Conservation (phyloP, 1,139 yeast species). For the Oligophagozyma castellii region DNA sequence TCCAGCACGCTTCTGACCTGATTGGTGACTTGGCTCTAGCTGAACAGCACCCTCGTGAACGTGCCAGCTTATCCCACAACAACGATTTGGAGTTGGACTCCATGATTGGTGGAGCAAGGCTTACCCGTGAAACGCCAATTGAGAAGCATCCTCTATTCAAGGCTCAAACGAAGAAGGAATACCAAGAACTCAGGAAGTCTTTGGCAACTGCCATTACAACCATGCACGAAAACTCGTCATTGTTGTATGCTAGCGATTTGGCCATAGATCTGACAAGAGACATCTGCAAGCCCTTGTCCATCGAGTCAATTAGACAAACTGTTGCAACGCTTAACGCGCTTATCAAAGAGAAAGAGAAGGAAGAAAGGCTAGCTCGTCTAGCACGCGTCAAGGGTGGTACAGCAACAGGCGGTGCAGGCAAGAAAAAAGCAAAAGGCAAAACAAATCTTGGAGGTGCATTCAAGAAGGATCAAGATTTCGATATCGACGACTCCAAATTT, state of each 20-base stretch:
- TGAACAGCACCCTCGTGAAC: slow-evolving; percentile 60
- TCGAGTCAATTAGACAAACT: slow-evolving; percentile 77
- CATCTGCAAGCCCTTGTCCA: slow-evolving; percentile 61
- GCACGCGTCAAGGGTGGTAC: slow-evolving; percentile 66
- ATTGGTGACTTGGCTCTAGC: slow-evolving; percentile 76
- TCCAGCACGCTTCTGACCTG: slow-evolving; percentile 84
- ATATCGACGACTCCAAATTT: slow-evolving; percentile 40
- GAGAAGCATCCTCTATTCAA: slow-evolving; percentile 66
- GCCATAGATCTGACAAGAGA: slow-evolving; percentile 83
- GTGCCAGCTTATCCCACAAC: slow-evolving; percentile 37
- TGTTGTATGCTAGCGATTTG: slow-evolving; percentile 61
- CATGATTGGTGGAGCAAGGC: slow-evolving; percentile 24
- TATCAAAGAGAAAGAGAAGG: slow-evolving; percentile 75
- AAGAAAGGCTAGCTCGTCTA: slow-evolving; percentile 74
- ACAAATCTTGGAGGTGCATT: slow-evolving; percentile 64
- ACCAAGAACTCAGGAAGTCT: slow-evolving; percentile 70
- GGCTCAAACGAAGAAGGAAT: slow-evolving; percentile 71
- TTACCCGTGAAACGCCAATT: slow-evolving; percentile 57
- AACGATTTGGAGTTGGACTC: slow-evolving; percentile 28
- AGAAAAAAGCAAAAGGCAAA: slow-evolving; percentile 80
- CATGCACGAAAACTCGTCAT: slow-evolving; percentile 46
- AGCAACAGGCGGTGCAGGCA: slow-evolving; percentile 88
- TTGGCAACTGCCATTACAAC: slow-evolving; percentile 52
- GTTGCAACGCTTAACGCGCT: slow-evolving; percentile 72
- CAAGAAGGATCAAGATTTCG: slow-evolving; percentile 65